These are phyloP conservation scores for Cicer judaicum DNA, from an alignment of 306 rosid species.

Conservation along the genomic window DNA sequence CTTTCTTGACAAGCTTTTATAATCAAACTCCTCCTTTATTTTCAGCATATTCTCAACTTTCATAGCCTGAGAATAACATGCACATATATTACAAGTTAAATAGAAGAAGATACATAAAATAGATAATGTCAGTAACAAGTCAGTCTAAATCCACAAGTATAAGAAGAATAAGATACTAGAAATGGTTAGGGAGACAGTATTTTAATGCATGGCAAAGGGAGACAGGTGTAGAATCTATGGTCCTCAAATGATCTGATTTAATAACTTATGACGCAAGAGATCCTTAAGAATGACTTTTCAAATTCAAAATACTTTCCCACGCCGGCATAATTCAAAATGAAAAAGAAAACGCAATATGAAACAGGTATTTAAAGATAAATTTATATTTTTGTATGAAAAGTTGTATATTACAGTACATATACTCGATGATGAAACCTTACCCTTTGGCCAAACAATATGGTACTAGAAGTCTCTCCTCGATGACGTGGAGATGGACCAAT, in stretches of 20 bases:
- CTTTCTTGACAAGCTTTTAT: slow-evolving; percentile 88
- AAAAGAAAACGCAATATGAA: slow-evolving; percentile 29
- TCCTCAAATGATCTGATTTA: slow-evolving; percentile 2
- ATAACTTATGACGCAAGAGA: slow-evolving; percentile 10
- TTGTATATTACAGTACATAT: slow-evolving; percentile 12
- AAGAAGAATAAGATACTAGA: slow-evolving; percentile 20
- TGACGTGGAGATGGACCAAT: slow-evolving; percentile 99
- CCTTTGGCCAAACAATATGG: slow-evolving; percentile 96
- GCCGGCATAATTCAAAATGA: slow-evolving; percentile 17
- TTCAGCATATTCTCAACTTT: slow-evolving; percentile 97
- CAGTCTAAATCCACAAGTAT: slow-evolving; percentile 10
- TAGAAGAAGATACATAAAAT: not conserved
- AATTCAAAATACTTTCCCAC: slow-evolving; percentile 27
- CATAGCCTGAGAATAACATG: slow-evolving; percentile 70
- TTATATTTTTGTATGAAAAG: slow-evolving; percentile 33
- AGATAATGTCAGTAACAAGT: slow-evolving; percentile 27
- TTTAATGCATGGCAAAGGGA: slow-evolving; percentile 19
- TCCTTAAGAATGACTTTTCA: slow-evolving; percentile 18
- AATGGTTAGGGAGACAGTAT: slow-evolving; percentile 9
- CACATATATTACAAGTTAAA: slow-evolving; percentile 27
- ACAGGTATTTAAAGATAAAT: slow-evolving; percentile 1
- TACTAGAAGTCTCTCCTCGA: slow-evolving; percentile 97
- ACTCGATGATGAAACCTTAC: slow-evolving; percentile 56
- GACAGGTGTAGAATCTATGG: not conserved
- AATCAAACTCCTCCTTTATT: slow-evolving; percentile 98